Conservation (phyloP, 306 rosid species). For the Prunus davidiana region DNA sequence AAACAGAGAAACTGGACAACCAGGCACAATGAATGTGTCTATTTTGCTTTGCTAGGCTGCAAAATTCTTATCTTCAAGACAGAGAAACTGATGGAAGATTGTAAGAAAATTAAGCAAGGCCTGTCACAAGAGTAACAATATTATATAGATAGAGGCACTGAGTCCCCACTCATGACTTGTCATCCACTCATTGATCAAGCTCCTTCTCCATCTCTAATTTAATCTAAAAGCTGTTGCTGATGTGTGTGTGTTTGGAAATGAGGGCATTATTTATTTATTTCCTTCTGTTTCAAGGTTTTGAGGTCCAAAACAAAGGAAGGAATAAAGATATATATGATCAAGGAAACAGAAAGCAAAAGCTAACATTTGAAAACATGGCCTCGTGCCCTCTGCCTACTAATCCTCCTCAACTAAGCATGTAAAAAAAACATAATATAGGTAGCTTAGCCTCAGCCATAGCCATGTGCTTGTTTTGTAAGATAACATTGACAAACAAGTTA, state of each 20-base stretch:
- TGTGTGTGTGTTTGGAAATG: neutral
- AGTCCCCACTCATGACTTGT: slow-evolving; percentile 26
- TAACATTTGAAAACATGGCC: slow-evolving; percentile 15
- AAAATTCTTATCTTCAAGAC: slow-evolving; percentile 23
- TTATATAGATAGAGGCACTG: neutral
- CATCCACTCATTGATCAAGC: slow-evolving; percentile 27
- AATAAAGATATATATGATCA: slow-evolving; percentile 13
- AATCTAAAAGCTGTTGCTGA: slow-evolving; percentile 11
- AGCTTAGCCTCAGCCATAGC: slow-evolving; percentile 23
- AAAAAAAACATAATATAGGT: neutral
- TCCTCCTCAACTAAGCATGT: slow-evolving; percentile 12
- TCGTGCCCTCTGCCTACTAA: slow-evolving; percentile 13
- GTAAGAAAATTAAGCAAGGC: slow-evolving; percentile 17
- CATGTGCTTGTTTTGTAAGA: slow-evolving; percentile 38
- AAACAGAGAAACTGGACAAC: neutral
- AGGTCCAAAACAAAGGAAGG: slow-evolving; percentile 21
- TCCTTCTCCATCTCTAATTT: slow-evolving; percentile 20
- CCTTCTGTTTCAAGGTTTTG: slow-evolving; percentile 17
- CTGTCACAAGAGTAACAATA: slow-evolving; percentile 13
- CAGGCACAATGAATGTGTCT: neutral
- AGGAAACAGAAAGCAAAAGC: neutral
- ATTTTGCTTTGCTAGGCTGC: neutral
- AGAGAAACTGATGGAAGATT: slow-evolving; percentile 11
- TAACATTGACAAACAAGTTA: slow-evolving; percentile 14
- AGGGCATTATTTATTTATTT: neutral